Evolutionary conservation across 257 asterid genomes (phyloP), one percentile per base, ranked within the genome.

Genomic region (Rehmannia glutinosa): DNA sequence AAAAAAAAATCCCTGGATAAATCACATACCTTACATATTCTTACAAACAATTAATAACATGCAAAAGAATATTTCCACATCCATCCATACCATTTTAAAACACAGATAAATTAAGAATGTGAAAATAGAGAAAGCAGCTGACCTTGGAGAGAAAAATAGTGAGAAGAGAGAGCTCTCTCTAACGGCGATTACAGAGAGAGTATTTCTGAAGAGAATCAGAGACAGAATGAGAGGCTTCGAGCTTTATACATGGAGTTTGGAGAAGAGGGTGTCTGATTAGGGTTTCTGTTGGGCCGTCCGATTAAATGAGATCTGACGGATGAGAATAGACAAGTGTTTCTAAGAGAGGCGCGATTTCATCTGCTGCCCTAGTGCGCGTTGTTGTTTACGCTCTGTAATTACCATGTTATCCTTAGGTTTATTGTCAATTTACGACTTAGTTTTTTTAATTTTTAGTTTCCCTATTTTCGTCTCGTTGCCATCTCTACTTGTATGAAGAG

Each of bases 271-370:
- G 45, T 49, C 3, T 28, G 39, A 50, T 62, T 71, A 62, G 66
- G 76, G 76, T 71, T 62, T 71, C 9, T 13, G 16, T 2, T 20
- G 70, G 51, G 42, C 76, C 71, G 76, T 71, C 6, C 51, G 76
- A 71, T 71, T 56, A 30, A 43, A 36, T 4, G 30, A 12, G 57
- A 71, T 71, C 76, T 5, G 65, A 62, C 76, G 76, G 71, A 5
- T 62, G 49, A n/a, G n/a, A 41, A 41, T 52, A 36, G 36, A 38
- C 47, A 16, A 4, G n/a, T n/a, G n/a, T 9, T 12, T 5, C 20
- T 3, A 0, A 10, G 6, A 9, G 30, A 47, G 52, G 43, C 2
- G 74, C 61, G 67, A 38, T 2, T 28, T 3, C 27, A 15, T 15
- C 55, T 21, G 41, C 54, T 53, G 72, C 73, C 73, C 59, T 57